Conservation (phyloP, 306 rosid genomes). For the Rosa persica region DNA sequence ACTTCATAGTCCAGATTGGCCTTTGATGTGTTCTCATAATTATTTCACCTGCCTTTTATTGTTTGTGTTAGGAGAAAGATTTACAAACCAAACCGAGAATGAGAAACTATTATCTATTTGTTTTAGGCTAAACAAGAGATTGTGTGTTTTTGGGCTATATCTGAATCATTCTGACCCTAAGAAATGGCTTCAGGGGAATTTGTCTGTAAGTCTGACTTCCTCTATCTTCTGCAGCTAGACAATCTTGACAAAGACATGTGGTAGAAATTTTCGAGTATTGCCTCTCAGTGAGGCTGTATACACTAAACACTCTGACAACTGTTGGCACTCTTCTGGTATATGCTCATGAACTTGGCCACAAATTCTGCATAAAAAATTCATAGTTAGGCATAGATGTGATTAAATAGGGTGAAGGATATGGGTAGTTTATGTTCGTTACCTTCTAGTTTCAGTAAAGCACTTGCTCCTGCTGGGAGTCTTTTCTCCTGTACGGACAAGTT, state of each 20-base stretch:
- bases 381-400: background rate
- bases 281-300: background rate
- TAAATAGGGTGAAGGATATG: background rate
- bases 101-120: background rate
- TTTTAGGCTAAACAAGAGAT: background rate
- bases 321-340: slow-evolving; percentile 55
- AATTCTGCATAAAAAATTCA: slow-evolving; percentile 51
- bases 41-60: background rate
- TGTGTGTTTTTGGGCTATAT: background rate
- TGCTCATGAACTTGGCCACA: slow-evolving; percentile 82
- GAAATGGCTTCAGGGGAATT: background rate
- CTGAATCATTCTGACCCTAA: background rate
- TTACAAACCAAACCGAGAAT: background rate
- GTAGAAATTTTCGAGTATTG: background rate
- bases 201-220: background rate
- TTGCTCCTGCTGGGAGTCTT: slow-evolving; percentile 74
- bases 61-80: background rate
- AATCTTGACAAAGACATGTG: background rate
- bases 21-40: background rate
- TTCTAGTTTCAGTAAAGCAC: slow-evolving; percentile 76
- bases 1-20: background rate
- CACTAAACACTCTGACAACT: slow-evolving; percentile 36
- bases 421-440: slow-evolving; percentile 35
- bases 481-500: slow-evolving; percentile 47
- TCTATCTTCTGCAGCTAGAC: background rate